Evolutionary conservation across 352 stramenopile species (phyloP), one percentile per base, ranked within the genome.

Genomic region (Phytophthora citrophthora): DNA sequence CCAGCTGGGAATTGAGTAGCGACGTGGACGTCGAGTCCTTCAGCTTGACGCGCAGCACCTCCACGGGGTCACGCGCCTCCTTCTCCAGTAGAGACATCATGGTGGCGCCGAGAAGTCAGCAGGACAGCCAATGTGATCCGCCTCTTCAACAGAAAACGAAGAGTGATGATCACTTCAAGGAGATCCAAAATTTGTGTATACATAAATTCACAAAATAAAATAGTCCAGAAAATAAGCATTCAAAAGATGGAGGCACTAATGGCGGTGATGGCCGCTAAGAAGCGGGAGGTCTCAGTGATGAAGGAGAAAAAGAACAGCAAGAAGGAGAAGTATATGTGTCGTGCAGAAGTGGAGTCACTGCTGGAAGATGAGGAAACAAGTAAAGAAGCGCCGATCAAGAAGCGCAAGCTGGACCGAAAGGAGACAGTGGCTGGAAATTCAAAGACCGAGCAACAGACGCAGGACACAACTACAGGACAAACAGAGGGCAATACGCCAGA

Each of bases 31-130:
- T 92, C 38, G 81, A 89, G 72, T 91, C 85, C 61, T 93, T 93
- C 49, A 95, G 81, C 70, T 92, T 90, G 50, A 85, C 66, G 46
- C 85, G 87, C 48, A 95, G 63, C 51, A 93, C 81, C 48, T 95
- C 85, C 24, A 94, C 83, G 8, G 87, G 87, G 56, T 95, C 87
- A 10, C 86, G 81, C 61, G 87, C 85, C 58, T 95, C 78, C 34
- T 91, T 89, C 71, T 95, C 87, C 44, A 95, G 72, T 66, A 93
- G 64, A 64, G 83, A 91, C 75, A 91, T 91, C 78, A 93, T 91
- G 12, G 44, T 72, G 23, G 16, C 55, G 29, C 9, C 29, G 29
- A 12, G 9, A 3, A 3, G 29, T 34, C 12, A 34, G 29, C 29
- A 34, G 9, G 34, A 10, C 54, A 40, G 23, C 26, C 2, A 2